phyloP scores from a whole-genome alignment of 2,329 filamentous ascomycete species.

The Alternaria sp. region DNA sequence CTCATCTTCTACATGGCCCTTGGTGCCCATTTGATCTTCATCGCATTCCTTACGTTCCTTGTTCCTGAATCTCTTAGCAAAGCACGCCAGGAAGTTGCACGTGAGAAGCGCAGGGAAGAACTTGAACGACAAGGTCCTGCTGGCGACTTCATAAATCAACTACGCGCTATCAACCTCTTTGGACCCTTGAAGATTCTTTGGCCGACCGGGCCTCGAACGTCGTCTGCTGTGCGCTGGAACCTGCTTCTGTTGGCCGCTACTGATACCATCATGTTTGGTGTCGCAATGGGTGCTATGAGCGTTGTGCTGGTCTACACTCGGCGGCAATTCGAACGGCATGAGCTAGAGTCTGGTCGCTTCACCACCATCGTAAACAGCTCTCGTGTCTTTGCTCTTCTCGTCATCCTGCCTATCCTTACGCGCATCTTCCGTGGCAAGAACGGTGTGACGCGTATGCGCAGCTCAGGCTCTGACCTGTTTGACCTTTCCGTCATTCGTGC shows the following conservation, averaged over 20 bases:
- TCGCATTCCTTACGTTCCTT: conserved; percentile 72
- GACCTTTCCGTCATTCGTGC: conserved; percentile 80
- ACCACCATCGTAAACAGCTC: conserved; percentile 80
- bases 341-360: conserved; percentile 79
- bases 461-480: conserved; percentile 74
- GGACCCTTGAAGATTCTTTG: conserved; percentile 79
- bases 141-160: conserved; percentile 56
- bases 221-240: conserved; percentile 74
- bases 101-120: conserved; percentile 68
- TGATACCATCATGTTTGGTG: conserved; percentile 82
- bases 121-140: conserved; percentile 46
- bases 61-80: conserved; percentile 86
- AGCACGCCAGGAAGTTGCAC: conserved; percentile 73
- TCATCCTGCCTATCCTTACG: conserved; percentile 78
- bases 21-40: conserved; percentile 75
- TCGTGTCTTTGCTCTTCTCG: conserved; percentile 77
- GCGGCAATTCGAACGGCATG: conserved; percentile 82
- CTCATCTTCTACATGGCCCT: conserved; percentile 86
- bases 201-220: conserved; percentile 72
- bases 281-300: conserved; percentile 81
- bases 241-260: conserved; percentile 80
- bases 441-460: conserved; percentile 50
- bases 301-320: conserved; percentile 85
- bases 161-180: conserved; percentile 69
- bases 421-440: conserved; percentile 72